Percentiles rank a stretch among this genome's conserved stretches.
Conservation (phyloP, 2,329 filamentous ascomycete species). For the Fusarium subglutinans region DNA sequence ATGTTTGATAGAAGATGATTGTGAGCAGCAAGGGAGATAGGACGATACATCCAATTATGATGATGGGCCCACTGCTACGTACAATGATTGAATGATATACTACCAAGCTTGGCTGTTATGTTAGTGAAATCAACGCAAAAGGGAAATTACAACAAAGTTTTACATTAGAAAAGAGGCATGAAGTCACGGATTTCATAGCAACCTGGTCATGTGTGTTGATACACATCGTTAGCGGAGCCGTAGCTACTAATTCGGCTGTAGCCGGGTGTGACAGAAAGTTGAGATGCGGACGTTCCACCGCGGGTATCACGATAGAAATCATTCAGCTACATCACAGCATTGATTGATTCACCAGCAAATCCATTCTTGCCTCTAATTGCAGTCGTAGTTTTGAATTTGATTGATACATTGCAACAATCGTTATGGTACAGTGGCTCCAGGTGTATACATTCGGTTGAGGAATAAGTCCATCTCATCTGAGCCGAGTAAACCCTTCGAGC, state of each 20-base stretch:
- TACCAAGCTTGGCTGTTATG: neutral
- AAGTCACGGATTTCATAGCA: neutral
- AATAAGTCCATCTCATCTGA: constrained; percentile 34
- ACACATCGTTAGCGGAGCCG: constrained; percentile 25
- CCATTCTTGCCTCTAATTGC: constrained; percentile 10
- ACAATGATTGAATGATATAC: constrained; percentile 3
- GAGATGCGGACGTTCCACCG: constrained; percentile 19
- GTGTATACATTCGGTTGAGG: constrained; percentile 37
- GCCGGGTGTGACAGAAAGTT: constrained; percentile 39
- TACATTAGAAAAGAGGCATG: neutral
- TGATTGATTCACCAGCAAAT: constrained; percentile 1
- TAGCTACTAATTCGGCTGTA: constrained; percentile 34
- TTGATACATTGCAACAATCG: constrained; percentile 47
- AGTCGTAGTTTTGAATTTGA: constrained; percentile 30
- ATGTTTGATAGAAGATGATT: constrained; percentile 16
- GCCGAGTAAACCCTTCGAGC: constrained; percentile 27
- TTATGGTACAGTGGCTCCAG: constrained; percentile 48
- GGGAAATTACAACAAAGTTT: neutral
- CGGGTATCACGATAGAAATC: neutral
- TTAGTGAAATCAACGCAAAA: neutral
- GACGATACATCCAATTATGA: constrained; percentile 10
- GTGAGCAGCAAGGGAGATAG: constrained; percentile 24
- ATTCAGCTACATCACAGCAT: constrained; percentile 9
- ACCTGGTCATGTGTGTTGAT: constrained; percentile 14
- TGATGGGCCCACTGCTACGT: constrained; percentile 28